Base-by-base conservation (phyloP, 805 yeast genomes). In the Schwanniomyces vanrijiae region DNA sequence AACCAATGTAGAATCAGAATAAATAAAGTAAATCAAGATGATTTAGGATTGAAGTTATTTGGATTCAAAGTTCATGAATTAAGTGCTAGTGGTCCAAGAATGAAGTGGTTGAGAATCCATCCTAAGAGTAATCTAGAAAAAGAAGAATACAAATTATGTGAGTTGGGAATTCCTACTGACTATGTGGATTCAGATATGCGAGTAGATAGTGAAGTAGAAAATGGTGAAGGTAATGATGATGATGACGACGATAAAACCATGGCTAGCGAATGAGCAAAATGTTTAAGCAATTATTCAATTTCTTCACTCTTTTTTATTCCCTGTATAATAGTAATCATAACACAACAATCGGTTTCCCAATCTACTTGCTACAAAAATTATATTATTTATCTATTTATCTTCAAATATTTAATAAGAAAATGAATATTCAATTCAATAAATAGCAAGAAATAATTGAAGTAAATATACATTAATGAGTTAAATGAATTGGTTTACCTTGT, bases 91-190 rank as follows among this genome's bases (percentile, higher is more conserved):
- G 99, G 99, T 0, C 91, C 95, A n/a, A 79, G 98, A 56, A 94
- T 94, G 98, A 80, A 78, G 58, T 94, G 99, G 99, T 75, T 92
- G 51, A 81, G 98, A 56, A 83, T 82, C 63, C 74, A 79, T 53
- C 98, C 98, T 3, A 69, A 71, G 38, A 77, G 82, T 3, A 76
- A 69, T 16, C 81, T 73, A 37, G 91, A 87, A 58, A 66, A 78
- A 55, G 76, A 70, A 43, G 95, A 88, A 58, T 82, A 73, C 53
- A 76, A 80, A 5, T 68, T 66, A 31, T 87, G 94, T 60, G 89
- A 86, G 61, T 84, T 78, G 55, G 76, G 70, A 35, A 62, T 82
- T 19, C 87, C 88, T 1, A 44, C 40, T 16, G 58, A 53, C 9
- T 45, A 26, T 16, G 43, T 48, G 22, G 50, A 40, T 14, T 43